Evolutionary conservation across 352 stramenopile species (phyloP), one percentile per base, ranked within the genome.

Genomic region (Pythium angustatum): DNA sequence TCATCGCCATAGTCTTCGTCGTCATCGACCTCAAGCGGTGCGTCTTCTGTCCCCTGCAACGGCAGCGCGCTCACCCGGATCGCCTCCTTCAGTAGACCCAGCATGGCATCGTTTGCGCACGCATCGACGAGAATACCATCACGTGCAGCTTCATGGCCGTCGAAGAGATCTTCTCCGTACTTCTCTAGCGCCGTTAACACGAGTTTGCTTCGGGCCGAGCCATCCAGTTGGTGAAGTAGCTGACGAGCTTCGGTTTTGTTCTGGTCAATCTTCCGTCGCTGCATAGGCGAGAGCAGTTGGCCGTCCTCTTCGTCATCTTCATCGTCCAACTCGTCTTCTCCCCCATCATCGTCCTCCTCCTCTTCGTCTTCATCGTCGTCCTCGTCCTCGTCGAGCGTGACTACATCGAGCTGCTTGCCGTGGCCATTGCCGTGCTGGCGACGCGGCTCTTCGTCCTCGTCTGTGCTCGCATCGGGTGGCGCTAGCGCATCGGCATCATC

Each of bases 91-190:
- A 91, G 72, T 4, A 88, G 56, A 19, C 65, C 76, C 33, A 91
- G 63, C 26, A 88, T 79, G 21, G 75, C 71, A 21, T 87, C 78
- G 11, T 88, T 72, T 5, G 72, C 71, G 57, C 79, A 91, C 0
- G 82, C 82, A 45, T 87, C 82, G 10, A 91, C 59, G 8, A 91
- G 59, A 30, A 91, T 85, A 0, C 72, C 78, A 45, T 91, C 82
- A 31, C 82, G 79, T 5, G 76, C 76, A 10, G 66, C 47, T 53
- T 91, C 81, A 48, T 88, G 81, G 19, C 78, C 78, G 10, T 77
- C 77, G 52, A 91, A 88, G 22, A 88, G 54, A 64, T 88, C 79
- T 50, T 86, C 79, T 3, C 81, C 79, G 51, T 88, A 88, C 36
- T 90, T 90, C 55, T 87, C 74, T 51, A 90, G 53, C 22, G 81